These are phyloP conservation scores for Insectozyma bohioensis DNA, from an alignment of 1,139 yeast genomes.

Conservation along the genomic window DNA sequence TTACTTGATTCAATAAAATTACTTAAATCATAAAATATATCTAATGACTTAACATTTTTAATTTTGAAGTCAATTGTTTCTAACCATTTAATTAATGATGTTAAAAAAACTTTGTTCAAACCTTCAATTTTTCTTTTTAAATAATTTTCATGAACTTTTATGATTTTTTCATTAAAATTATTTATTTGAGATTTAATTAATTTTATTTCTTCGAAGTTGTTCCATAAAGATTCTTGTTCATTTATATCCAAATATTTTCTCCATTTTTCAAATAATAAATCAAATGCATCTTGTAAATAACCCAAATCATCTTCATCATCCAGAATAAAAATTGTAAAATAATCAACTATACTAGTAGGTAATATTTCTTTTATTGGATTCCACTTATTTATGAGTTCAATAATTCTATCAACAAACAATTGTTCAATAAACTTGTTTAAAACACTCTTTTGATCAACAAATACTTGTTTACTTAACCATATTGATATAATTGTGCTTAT, in stretches of 20 bases:
- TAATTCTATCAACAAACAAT: conserved; percentile 14
- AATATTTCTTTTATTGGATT: conserved; percentile 10
- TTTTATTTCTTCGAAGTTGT: background rate
- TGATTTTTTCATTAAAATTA: conserved; percentile 7
- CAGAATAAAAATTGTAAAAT: conserved; percentile 17
- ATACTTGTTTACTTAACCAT: conserved; percentile 8
- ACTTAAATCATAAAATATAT: conserved; percentile 1
- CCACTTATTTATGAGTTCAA: conserved; percentile 16
- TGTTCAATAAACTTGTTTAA: conserved; percentile 19
- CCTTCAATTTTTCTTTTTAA: conserved; percentile 3
- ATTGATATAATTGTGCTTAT: conserved; percentile 5
- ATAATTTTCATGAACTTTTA: conserved; percentile 5
- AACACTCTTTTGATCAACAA: conserved; percentile 7
- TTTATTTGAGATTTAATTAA: conserved; percentile 3
- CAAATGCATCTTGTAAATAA: conserved; percentile 14
- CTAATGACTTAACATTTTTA: conserved; percentile 5
- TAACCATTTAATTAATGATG: conserved; percentile 7
- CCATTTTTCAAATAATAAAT: conserved; percentile 15
- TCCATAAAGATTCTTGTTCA: conserved; percentile 20
- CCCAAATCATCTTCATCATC: conserved; percentile 17
- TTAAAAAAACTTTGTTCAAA: conserved; percentile 3
- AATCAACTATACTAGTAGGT: conserved; percentile 17
- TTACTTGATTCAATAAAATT: conserved; percentile 4
- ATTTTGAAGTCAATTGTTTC: background rate
- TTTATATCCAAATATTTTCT: conserved; percentile 14